Conservation (phyloP, 306 rosid species). For the Canavalia ensiformis region DNA sequence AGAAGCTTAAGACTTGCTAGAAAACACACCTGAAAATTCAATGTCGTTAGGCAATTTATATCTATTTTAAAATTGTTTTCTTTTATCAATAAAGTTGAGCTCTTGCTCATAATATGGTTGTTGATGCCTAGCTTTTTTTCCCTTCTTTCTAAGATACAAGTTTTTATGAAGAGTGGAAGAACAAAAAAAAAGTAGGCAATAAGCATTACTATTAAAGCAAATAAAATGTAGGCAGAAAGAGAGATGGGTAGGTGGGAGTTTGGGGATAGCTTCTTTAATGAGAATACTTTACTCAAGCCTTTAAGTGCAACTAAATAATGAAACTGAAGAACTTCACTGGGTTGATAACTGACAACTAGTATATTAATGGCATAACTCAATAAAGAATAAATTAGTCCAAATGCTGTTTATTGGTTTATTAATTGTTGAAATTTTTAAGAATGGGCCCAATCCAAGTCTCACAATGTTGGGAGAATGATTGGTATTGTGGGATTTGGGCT, state of each 20-base stretch:
- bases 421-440: no score
- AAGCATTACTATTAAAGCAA: neutral
- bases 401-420: slow-evolving; percentile 23
- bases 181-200: neutral
- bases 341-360: slow-evolving; percentile 20
- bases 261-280: slow-evolving; percentile 40
- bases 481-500: no score
- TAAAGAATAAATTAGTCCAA: slow-evolving; percentile 10
- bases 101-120: neutral
- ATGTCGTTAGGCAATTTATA: neutral
- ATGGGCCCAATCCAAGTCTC: no score
- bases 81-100: slow-evolving; percentile 13
- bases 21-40: slow-evolving; percentile 3
- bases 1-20: neutral
- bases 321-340: slow-evolving; percentile 30
- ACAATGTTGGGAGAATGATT: no score
- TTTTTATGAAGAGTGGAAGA: neutral
- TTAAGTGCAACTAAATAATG: slow-evolving; percentile 8
- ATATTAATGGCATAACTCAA: slow-evolving; percentile 26
- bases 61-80: slow-evolving; percentile 1
- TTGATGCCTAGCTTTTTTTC: neutral
- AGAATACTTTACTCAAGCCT: slow-evolving; percentile 28
- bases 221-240: neutral
- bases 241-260: neutral
- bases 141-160: neutral